Base-by-base conservation (phyloP, 805 yeast genomes). In the Debaryomyces castellii region DNA sequence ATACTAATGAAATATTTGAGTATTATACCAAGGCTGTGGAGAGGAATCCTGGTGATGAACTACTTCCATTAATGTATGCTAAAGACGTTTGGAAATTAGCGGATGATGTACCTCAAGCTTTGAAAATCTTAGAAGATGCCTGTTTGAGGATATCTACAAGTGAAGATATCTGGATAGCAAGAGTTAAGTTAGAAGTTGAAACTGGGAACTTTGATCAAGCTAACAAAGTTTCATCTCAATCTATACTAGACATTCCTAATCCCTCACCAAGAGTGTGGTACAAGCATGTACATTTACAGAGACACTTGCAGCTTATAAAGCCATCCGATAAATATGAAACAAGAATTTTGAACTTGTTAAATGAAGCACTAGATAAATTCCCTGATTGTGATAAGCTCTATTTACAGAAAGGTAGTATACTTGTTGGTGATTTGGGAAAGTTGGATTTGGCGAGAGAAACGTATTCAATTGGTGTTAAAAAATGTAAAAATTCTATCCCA, bases 101-200 rank as follows among this genome's bases (percentile, higher is more conserved):
- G 2, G 58, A 68, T 1, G 81, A 85, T 52, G 54, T 76, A 1
- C 64, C 58, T 1, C 76, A 69, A 3, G 86, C 96, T 0, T 67
- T 83, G 43, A 53, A 57, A 1, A 77, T 87, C 3, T 64, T 90
- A 5, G 57, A 67, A 2, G 64, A 70, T 11, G 85, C 86, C 0
- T 59, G 77, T 36, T 57, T 66, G 4, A 44, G 52, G 2, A 63
- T 77, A 7, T 78, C 84, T 1, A 51, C 62, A 0, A 71, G 68
- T 48, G 83, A 80, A 48, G 79, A 76, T 20, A 59, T 89, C 8
- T 84, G 89, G 88, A 66, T 85, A 41, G 92, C 92, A 0, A 73
- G 83, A n/a, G 70, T 85, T 20, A 85, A 87, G 51, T 63, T 89
- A 27, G 87, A 87, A 45, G 65, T 69, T 14, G 71, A 71, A 18